A percentile compares a stretch with the other conserved stretches of the same genome.
These are phyloP conservation scores for Vitis cinerea DNA, from an alignment of 164 flowering plant species.

Conservation along the genomic window DNA sequence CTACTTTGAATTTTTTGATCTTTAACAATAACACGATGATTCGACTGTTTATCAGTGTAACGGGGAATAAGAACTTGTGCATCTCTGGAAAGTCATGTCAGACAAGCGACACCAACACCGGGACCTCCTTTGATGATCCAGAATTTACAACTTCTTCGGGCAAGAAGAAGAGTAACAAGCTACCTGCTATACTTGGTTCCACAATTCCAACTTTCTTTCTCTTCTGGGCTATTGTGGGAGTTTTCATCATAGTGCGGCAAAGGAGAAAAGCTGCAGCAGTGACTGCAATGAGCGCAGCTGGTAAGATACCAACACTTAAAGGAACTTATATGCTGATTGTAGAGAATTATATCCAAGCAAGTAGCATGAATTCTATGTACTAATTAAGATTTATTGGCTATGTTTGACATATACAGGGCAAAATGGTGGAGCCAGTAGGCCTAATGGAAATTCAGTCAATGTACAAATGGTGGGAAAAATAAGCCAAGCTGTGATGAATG, in stretches of 20 bases:
- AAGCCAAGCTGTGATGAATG: no score
- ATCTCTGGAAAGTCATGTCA: slow-evolving; percentile 19
- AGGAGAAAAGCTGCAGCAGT: slow-evolving; percentile 7
- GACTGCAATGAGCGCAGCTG: background rate
- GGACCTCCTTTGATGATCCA: background rate
- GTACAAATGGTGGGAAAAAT: no score
- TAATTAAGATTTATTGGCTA: no score
- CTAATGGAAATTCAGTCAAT: no score
- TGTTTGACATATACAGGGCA: no score
- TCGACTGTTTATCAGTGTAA: slow-evolving; percentile 9
- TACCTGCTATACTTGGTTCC: slow-evolving; percentile 22
- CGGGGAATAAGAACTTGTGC: slow-evolving; percentile 28
- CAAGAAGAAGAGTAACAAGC: slow-evolving; percentile 16
- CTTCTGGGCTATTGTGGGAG: slow-evolving; percentile 13
- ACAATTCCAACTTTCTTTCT: slow-evolving; percentile 13
- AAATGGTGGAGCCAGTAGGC: no score
- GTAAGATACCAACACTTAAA: background rate
- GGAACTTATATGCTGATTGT: no score
- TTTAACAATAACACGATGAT: no score
- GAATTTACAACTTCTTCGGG: no score
- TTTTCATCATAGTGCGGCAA: background rate
- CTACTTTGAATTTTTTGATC: no score
- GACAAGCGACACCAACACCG: background rate
- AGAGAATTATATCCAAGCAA: no score
- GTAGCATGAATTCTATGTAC: no score